Evolutionary conservation across 2,329 filamentous ascomycete genomes (phyloP).

Genomic region (Plenodomus tracheiphilus): DNA sequence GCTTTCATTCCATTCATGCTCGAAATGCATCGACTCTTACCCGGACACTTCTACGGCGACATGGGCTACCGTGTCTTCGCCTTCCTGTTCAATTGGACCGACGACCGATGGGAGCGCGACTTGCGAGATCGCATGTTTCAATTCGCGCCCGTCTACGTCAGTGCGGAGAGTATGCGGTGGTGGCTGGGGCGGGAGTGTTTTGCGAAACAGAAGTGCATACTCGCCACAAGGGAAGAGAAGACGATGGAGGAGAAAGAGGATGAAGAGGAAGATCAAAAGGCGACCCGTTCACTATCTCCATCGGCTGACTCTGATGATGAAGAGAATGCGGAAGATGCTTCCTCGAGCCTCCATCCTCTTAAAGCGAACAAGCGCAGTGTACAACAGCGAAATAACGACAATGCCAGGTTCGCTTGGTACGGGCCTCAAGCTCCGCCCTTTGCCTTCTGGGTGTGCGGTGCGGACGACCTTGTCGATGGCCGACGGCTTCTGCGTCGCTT

Average conservation of each 20-base stretch:
- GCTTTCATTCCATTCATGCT: constrained; percentile 95
- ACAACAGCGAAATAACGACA: constrained; percentile 46
- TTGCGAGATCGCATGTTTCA: constrained; percentile 84
- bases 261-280: constrained; percentile 35
- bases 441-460: constrained; percentile 84
- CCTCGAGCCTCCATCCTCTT: not conserved
- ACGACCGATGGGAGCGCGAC: constrained; percentile 80
- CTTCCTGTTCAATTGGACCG: constrained; percentile 87
- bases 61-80: constrained; percentile 88
- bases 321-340: constrained; percentile 4
- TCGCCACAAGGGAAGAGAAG: constrained; percentile 75
- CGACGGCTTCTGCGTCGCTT: constrained; percentile 73
- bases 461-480: constrained; percentile 84
- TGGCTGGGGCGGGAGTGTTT: constrained; percentile 91
- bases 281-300: constrained; percentile 3
- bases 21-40: constrained; percentile 71
- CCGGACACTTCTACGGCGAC: constrained; percentile 71
- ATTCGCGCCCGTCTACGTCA: constrained; percentile 89
- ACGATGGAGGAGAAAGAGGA: constrained; percentile 60
- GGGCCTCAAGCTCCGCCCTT: constrained; percentile 77
- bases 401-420: constrained; percentile 71
- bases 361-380: constrained; percentile 5
- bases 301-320: constrained; percentile 22
- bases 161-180: constrained; percentile 89
- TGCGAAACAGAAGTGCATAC: constrained; percentile 80